Percentiles rank a stretch among this genome's conserved stretches.
phyloP scores from a whole-genome alignment of 2,329 filamentous ascomycete species.

The Epichloe sylvatica region DNA sequence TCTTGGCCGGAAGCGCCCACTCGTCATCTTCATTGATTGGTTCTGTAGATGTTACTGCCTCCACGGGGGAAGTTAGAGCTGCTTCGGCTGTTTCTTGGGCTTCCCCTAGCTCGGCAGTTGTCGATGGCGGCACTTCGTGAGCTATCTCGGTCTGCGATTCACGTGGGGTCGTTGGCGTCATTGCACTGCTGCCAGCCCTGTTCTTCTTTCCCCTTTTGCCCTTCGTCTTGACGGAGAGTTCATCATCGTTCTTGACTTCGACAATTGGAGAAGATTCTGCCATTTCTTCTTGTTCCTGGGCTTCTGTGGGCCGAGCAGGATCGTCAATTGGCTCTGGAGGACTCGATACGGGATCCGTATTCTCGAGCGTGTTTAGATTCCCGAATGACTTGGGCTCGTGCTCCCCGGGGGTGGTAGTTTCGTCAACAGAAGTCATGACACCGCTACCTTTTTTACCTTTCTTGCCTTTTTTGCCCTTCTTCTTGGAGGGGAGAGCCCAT shows the following conservation, averaged over 20 bases:
- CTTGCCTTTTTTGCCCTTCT: constrained; percentile 4
- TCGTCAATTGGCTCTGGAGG: background rate
- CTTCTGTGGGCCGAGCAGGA: background rate
- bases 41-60: background rate
- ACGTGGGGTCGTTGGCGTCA: constrained; percentile 1
- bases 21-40: constrained; percentile 7
- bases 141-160: background rate
- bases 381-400: background rate
- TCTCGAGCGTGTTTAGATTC: background rate
- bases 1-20: constrained; percentile 8
- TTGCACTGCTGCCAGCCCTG: constrained; percentile 5
- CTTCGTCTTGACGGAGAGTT: constrained; percentile 27
- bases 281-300: background rate
- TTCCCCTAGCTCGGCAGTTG: background rate
- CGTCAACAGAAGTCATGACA: background rate
- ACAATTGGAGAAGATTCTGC: background rate
- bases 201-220: constrained; percentile 25
- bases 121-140: background rate
- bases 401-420: background rate
- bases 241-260: constrained; percentile 7
- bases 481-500: constrained; percentile 2
- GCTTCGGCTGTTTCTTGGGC: background rate
- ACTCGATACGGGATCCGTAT: background rate
- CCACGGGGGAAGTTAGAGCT: background rate
- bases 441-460: background rate